Evolutionary conservation across 805 yeast species (phyloP), one percentile per base, ranked within the genome.

Genomic region (Saccharomycopsis sp.): DNA sequence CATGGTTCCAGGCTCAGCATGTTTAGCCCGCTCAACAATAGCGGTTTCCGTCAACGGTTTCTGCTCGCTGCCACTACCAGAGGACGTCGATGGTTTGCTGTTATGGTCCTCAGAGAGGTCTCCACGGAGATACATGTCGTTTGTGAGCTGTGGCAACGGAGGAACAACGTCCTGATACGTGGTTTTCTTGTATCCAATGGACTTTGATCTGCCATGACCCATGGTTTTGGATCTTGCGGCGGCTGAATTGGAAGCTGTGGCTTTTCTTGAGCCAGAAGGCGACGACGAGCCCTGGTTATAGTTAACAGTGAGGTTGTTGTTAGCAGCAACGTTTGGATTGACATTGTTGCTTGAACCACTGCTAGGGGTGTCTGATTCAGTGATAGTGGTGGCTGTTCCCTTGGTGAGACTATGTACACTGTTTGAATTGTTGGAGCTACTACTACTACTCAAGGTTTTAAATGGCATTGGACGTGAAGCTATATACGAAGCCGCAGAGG

Each of bases 161-260:
- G 72, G 69, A 15, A 71, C 67, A 44, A 57, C 59, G 14, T 60
- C 62, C 20, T 56, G 56, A 42, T 55, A 57, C 3, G 44, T 29
- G 17, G 50, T 29, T 19, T 57, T 62, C 54, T 55, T 55, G 55
- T 56, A 57, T 52, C 56, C 78, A 55, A 78, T 70, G 3, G 87
- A 79, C 60, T 84, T 86, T 65, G 83, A 85, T 67, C 89, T 80
- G 20, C 82, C 79, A 69, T 89, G 93, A n/a, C 92, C 91, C 54
- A 89, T 84, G 20, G 96, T 87, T 68, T 87, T 89, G 2, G 96
- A 66, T 96, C 81, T 0, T 96, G 96, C 14, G 42, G 96, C 96
- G n/a, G 58, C 56, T 7, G 49, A 7, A 8, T n/a, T 19, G 22
- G 20, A 17, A 17, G 22, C 49, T 17, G 49, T 14, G 14, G 41